phyloP scores from a whole-genome alignment of 1,284 basidiomycete genomes.

The Stereum hirsutum region DNA sequence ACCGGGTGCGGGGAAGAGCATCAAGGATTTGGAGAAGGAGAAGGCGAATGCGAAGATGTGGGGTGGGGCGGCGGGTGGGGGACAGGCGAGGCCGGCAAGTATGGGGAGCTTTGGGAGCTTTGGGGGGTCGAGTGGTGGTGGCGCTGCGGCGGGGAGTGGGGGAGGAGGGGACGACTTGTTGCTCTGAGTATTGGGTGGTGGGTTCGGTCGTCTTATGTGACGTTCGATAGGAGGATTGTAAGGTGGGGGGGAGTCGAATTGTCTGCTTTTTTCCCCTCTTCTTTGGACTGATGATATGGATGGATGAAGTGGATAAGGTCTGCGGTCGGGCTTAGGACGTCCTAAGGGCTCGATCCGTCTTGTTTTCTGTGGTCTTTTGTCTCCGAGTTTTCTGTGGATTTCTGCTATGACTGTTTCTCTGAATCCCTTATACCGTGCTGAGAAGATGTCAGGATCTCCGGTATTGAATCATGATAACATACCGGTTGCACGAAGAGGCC shows the following conservation, averaged over 20 bases:
- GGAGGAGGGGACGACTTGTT: constrained; percentile 24
- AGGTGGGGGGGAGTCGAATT: neutral
- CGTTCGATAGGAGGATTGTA: neutral
- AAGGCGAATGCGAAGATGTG: constrained; percentile 74
- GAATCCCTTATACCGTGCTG: too few relatives aligned
- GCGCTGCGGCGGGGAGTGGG: constrained; percentile 13
- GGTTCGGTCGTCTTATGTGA: neutral
- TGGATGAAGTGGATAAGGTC: neutral
- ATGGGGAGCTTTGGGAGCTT: constrained; percentile 38
- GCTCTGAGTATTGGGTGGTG: constrained; percentile 14
- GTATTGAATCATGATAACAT: too few relatives aligned
- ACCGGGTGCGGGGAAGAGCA: constrained; percentile 51
- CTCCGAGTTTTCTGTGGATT: too few relatives aligned
- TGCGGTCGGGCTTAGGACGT: neutral
- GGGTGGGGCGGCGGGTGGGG: constrained; percentile 31
- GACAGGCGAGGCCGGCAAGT: constrained; percentile 16
- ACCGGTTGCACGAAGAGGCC: too few relatives aligned
- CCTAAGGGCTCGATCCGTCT: neutral
- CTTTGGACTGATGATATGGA: neutral
- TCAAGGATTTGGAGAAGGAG: constrained; percentile 82
- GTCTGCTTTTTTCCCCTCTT: neutral
- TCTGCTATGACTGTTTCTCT: too few relatives aligned
- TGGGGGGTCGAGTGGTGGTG: constrained; percentile 14
- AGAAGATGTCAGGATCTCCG: too few relatives aligned
- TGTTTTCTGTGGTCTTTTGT: neutral